Evolutionary conservation across 352 stramenopile species (phyloP).

Genomic region (Pythium apleroticum): DNA sequence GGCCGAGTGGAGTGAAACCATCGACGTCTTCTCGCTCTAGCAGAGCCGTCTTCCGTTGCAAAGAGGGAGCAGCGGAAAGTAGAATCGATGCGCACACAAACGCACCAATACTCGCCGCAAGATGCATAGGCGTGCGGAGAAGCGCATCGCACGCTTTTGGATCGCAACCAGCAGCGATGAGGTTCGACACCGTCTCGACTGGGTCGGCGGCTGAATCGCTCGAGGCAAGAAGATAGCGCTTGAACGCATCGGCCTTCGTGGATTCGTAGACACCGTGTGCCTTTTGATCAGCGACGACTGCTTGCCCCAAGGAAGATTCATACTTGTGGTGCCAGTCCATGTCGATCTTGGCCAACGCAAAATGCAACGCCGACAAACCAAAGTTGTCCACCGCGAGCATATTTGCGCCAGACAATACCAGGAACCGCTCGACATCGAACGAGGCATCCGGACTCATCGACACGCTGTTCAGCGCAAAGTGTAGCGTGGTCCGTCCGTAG

Average conservation of each 20-base stretch:
- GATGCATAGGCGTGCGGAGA: slow-evolving; percentile 54
- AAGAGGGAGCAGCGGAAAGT: slow-evolving; percentile 23
- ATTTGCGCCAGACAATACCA: slow-evolving; percentile 54
- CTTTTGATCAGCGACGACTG: slow-evolving; percentile 22
- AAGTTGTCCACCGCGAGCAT: slow-evolving; percentile 54
- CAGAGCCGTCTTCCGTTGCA: slow-evolving; percentile 12
- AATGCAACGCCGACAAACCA: slow-evolving; percentile 54
- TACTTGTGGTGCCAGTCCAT: slow-evolving; percentile 60
- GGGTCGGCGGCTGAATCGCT: slow-evolving; percentile 45
- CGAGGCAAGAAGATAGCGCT: slow-evolving; percentile 19
- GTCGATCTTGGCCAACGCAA: slow-evolving; percentile 67
- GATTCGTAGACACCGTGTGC: slow-evolving; percentile 37
- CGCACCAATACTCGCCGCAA: slow-evolving; percentile 60
- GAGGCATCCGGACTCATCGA: slow-evolving; percentile 65
- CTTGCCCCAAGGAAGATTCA: slow-evolving; percentile 17
- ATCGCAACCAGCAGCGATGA: slow-evolving; percentile 46
- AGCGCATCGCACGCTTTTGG: slow-evolving; percentile 39
- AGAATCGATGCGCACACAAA: slow-evolving; percentile 70
- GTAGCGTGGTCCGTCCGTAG: slow-evolving; percentile 54
- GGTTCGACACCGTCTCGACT: slow-evolving; percentile 71
- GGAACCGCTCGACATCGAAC: slow-evolving; percentile 71
- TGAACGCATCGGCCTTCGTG: slow-evolving; percentile 44
- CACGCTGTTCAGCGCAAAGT: slow-evolving; percentile 64
- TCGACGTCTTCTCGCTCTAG: slow-evolving; percentile 35
- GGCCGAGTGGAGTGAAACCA: slow-evolving; percentile 50